Conservation (phyloP, 2,329 filamentous ascomycete genomes). For the Penicillium sp. region DNA sequence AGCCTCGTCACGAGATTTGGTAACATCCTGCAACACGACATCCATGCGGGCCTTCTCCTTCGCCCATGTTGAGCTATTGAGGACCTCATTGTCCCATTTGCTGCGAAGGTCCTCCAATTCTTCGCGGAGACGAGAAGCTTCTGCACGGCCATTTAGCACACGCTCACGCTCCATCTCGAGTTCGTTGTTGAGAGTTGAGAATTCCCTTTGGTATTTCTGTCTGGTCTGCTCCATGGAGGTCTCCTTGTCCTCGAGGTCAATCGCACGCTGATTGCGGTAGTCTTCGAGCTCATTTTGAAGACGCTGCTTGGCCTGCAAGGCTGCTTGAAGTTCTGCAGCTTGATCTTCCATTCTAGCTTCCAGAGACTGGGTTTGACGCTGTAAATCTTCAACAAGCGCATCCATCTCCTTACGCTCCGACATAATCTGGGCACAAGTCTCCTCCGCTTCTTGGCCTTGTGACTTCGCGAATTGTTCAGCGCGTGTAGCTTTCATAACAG, state of each 20-base stretch:
- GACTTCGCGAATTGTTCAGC: conserved; percentile 92
- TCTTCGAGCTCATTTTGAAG: conserved; percentile 97
- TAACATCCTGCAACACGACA: conserved; percentile 80
- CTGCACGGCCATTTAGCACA: conserved; percentile 74
- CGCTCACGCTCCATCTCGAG: conserved; percentile 91
- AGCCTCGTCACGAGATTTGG: conserved; percentile 88
- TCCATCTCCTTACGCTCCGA: conserved; percentile 90
- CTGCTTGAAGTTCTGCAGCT: conserved; percentile 80
- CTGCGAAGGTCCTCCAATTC: conserved; percentile 90
- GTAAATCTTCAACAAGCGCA: conserved; percentile 77
- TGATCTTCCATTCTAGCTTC: conserved; percentile 91
- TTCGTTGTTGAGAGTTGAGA: conserved; percentile 83
- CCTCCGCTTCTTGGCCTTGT: conserved; percentile 85
- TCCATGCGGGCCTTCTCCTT: conserved; percentile 95
- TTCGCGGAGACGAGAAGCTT: conserved; percentile 84
- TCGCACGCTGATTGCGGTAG: conserved; percentile 89
- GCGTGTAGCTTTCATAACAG: conserved; percentile 83
- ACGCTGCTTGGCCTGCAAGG: conserved; percentile 83
- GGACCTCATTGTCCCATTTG: conserved; percentile 97
- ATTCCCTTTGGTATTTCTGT: conserved; percentile 94
- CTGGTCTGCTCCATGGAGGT: conserved; percentile 93
- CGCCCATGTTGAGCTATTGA: conserved; percentile 96
- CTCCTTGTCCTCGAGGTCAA: conserved; percentile 96
- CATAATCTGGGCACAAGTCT: conserved; percentile 85
- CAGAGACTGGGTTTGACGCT: conserved; percentile 81